A percentile compares a stretch with the other conserved stretches of the same genome.
phyloP scores from a whole-genome alignment of 75 land plant genomes.

The Pseudotsuga menziesii region DNA sequence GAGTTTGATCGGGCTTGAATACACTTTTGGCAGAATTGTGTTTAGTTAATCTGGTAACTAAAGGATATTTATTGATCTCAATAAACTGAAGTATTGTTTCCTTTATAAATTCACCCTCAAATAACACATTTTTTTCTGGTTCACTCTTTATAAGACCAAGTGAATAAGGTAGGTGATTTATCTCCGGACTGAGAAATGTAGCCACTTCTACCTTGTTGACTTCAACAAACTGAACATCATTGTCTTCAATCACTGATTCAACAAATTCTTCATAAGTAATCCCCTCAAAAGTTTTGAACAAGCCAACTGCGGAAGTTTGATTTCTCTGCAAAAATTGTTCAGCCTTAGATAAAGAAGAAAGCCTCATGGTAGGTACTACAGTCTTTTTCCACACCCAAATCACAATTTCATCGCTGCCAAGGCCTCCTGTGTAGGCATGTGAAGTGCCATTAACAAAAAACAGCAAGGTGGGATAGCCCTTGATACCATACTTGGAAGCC shows the following conservation, averaged over 20 bases:
- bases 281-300: constrained; percentile 65
- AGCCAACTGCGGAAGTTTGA: too few relatives aligned
- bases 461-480: constrained; percentile 86
- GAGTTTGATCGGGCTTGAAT: too few relatives aligned
- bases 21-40: too few relatives aligned
- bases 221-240: constrained; percentile 88
- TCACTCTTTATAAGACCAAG: constrained; percentile 75
- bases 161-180: constrained; percentile 30
- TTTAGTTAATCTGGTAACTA: too few relatives aligned
- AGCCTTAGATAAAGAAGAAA: too few relatives aligned
- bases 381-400: constrained; percentile 81
- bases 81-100: too few relatives aligned
- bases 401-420: constrained; percentile 85
- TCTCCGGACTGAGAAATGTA: constrained; percentile 37
- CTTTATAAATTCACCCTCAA: too few relatives aligned
- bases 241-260: constrained; percentile 59
- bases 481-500: constrained; percentile 50
- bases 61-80: too few relatives aligned
- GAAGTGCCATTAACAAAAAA: constrained; percentile 71
- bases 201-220: constrained; percentile 49
- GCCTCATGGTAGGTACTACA: too few relatives aligned
- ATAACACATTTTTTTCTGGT: constrained; percentile 62
- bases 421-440: constrained; percentile 62
- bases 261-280: constrained; percentile 67
- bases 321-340: too few relatives aligned